Base-by-base conservation (phyloP, 2,329 filamentous ascomycete species). In the Ramularia endophylla region DNA sequence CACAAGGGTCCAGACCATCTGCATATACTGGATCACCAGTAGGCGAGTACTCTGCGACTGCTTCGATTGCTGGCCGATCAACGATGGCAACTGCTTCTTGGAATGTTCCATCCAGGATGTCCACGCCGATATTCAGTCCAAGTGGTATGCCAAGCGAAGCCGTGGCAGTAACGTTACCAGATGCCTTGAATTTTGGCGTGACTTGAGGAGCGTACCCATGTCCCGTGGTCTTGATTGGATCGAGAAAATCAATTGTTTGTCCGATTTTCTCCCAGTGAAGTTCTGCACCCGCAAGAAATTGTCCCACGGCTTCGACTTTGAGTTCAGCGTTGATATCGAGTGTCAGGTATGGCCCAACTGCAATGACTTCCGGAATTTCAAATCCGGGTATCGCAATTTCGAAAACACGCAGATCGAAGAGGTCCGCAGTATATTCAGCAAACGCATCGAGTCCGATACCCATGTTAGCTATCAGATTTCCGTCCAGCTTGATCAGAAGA, bases 341-440 rank as follows among this genome's bases (percentile, higher is more conserved):
- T 13, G 28, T 33, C 4, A 40, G n/a, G 28, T 32, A 27, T n/a
- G 38, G 29, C 3, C 38, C 38, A 5, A 40, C 18, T 12, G 13
- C 12, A 15, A 40, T 34, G 29, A 40, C 25, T 4, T 33, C 29
- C 12, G 38, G 38, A 19, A 40, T 40, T 4, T 28, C 25, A 27
- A 40, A 27, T 5, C 38, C 38, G 4, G 19, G 28, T 17, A 40
- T 12, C 4, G 17, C 28, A 9, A 25, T 22, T 19, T n/a, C 20
- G 7, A 40, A 25, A 25, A 40, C 11, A 13, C 29, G 16, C 12
- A 22, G 15, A 4, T 34, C 27, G 29, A 27, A 31, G 20, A 25
- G 28, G 9, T 22, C 12, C 8, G 17, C 17, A 2, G 28, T 22
- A 12, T 22, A 32, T 17, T 9, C 16, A n/a, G 38, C 28, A 30